A percentile compares a stretch with the other conserved stretches of the same genome.
These are phyloP conservation scores for Phlegmacium glaucopus DNA, from an alignment of 768 basidiomycete genomes.

Conservation along the genomic window DNA sequence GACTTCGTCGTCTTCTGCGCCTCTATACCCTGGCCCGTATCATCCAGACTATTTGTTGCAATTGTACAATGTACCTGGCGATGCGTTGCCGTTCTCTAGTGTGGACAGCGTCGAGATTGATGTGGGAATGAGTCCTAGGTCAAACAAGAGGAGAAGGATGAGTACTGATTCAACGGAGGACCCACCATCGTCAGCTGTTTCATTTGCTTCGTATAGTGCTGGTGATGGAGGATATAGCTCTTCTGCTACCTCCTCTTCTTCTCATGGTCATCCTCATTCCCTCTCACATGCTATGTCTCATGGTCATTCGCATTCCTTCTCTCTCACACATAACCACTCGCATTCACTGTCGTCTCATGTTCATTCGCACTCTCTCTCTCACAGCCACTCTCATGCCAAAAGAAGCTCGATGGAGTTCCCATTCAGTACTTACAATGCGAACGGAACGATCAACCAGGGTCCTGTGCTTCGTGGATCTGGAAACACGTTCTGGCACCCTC, in stretches of 20 bases:
- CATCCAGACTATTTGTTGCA: slow-evolving; percentile 69
- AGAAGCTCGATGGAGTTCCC: slow-evolving; percentile 68
- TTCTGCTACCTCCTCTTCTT: too few relatives aligned
- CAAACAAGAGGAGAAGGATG: slow-evolving; percentile 69
- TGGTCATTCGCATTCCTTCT: too few relatives aligned
- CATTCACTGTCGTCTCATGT: not conserved
- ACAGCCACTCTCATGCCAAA: slow-evolving; percentile 41
- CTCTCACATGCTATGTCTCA: too few relatives aligned
- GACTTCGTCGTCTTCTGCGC: not conserved
- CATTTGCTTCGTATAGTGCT: slow-evolving; percentile 52
- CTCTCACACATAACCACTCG: not conserved
- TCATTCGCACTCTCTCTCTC: not conserved
- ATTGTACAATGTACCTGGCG: slow-evolving; percentile 40
- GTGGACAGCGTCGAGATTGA: slow-evolving; percentile 47
- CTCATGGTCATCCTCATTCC: too few relatives aligned
- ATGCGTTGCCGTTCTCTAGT: slow-evolving; percentile 52
- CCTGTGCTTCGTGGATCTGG: slow-evolving; percentile 54
- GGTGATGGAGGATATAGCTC: too few relatives aligned
- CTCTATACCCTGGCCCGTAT: slow-evolving; percentile 66
- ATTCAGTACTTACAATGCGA: slow-evolving; percentile 49
- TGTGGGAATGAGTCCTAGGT: slow-evolving; percentile 38
- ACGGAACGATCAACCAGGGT: slow-evolving; percentile 29
- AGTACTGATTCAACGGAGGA: slow-evolving; percentile 52
- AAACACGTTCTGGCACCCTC: slow-evolving; percentile 77
- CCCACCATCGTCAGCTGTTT: slow-evolving; percentile 61